Conservation (phyloP, 305 asterid species). For the Rubia balearica region DNA sequence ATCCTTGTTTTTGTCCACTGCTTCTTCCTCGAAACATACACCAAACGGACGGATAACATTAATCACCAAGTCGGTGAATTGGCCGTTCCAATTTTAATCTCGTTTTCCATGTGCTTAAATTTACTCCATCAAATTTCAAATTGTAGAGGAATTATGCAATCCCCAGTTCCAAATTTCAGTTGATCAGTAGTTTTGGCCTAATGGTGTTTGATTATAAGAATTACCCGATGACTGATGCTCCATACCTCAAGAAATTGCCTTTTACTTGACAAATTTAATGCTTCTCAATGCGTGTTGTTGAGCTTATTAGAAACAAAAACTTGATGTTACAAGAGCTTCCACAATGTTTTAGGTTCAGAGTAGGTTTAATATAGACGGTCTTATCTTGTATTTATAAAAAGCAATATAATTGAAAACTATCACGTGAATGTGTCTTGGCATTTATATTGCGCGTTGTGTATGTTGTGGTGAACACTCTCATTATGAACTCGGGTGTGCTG, state of each 20-base stretch:
- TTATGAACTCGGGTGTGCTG: no score
- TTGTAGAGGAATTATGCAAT: neutral
- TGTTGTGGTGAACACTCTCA: no score
- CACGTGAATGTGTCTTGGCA: no score
- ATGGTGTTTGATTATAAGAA: neutral
- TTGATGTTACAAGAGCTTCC: no score
- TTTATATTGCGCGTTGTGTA: no score
- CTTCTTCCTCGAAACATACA: neutral
- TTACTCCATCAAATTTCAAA: neutral
- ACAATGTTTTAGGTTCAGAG: no score
- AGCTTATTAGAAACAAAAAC: neutral
- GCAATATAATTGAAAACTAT: no score
- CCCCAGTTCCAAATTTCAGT: no score
- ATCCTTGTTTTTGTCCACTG: neutral
- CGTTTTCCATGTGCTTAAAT: neutral
- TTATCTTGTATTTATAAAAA: no score
- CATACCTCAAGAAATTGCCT: neutral
- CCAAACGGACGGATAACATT: neutral
- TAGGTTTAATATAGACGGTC: no score
- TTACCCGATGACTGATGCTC: neutral
- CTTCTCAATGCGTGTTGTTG: neutral
- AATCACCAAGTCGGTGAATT: neutral
- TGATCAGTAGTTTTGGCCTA: neutral
- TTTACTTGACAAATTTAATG: neutral
- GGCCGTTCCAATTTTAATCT: neutral